Evolutionary conservation across 805 yeast species (phyloP), one percentile per base, ranked within the genome.

Genomic region (Danielia reshetovae): DNA sequence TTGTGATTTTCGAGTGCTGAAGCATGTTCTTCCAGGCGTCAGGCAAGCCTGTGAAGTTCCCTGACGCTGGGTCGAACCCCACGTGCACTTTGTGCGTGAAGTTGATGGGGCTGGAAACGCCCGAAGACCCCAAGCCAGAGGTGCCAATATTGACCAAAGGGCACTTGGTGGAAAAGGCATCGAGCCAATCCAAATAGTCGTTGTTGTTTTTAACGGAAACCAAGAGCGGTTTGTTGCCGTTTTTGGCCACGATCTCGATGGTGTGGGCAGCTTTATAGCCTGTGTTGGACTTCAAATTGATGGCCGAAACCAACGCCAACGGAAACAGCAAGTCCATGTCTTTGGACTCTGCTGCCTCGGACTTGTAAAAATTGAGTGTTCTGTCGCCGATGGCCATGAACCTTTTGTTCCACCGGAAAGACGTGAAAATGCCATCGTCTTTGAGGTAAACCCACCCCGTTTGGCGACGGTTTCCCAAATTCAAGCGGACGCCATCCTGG

Each of bases 21-120:
- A 76, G 63, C 46, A 75, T 56, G 25, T 63, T 68, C 40, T 72
- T 66, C 81, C 81, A 75, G 28, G 75, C 71, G 16, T 75, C 77
- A 1, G 81, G 80, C 35, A 74, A 64, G 6, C 76, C 77, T 13
- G 75, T 71, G 46, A 74, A 72, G 35, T 68, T 70, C 13, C 81
- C 81, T 47, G 72, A 74, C 18, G 84, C 80, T 4, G 93, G 90
- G 55, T 85, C 94, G 51, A 81, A 84, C 1, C 89, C 89, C 17
- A 85, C 90, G 56, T 85, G 93, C 12, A 89, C 96, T 52, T 81
- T 85, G 57, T 94, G 98, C 8, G 95, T 87, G 59, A 90, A 90
- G 58, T 90, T 89, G 12, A 90, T 85, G 6, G 99, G 99, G 25
- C 80, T 81, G 3, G 97, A 88, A 8, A 93, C 96, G 7, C 64